Evolutionary conservation across 164 flowering plant genomes (phyloP), one percentile per base, ranked within the genome.

Genomic region (Tetracentron sinense): DNA sequence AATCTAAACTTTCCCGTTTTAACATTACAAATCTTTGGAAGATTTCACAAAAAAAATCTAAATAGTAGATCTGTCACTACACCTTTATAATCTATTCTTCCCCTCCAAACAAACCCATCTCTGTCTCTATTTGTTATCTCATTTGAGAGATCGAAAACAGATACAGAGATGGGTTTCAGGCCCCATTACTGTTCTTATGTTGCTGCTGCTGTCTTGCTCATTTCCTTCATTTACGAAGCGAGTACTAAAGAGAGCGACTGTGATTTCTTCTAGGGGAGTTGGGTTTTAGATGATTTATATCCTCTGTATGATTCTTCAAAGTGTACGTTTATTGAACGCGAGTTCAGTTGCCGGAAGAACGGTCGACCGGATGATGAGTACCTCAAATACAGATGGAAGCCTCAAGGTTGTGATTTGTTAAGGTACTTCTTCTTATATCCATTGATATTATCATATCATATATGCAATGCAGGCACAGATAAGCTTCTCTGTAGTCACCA

Each of bases 331-430:
- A 67, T 80, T 12, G 64, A 72, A 22, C 69, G 57, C 54, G 79
- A 77, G 29, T 80, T 75, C 52, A 69, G 75, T 33, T 80, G 83
- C 58, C 56, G 16, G 26, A 77, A 77, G 58, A 72, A 77, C 38
- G 81, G 83, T 1, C 77, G 83, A 1, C 67, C 77, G 1, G 79
- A 80, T 62, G 54, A 27, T 0, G 20, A 14, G 28, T 77, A 77
- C 50, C 79, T 73, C 59, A 47, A 62, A 4, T 80, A 65, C 50
- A 31, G 74, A 62, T 80, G 83, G 83, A 77, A 75, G 63, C 83
- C 83, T 6, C 7, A 6, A 0, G 19, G 23, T 47, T 80, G 83
- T 30, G 30, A 56, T 23, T 63, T 75, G 54, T 78, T 79, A 1
- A 72, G 77, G 83, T 80, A 35, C 17, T 2, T n/a, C n/a, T n/a